A percentile compares a stretch with the other conserved stretches of the same genome.
phyloP scores from a whole-genome alignment of 2,329 filamentous ascomycete species.

The Aspergillus sp. region DNA sequence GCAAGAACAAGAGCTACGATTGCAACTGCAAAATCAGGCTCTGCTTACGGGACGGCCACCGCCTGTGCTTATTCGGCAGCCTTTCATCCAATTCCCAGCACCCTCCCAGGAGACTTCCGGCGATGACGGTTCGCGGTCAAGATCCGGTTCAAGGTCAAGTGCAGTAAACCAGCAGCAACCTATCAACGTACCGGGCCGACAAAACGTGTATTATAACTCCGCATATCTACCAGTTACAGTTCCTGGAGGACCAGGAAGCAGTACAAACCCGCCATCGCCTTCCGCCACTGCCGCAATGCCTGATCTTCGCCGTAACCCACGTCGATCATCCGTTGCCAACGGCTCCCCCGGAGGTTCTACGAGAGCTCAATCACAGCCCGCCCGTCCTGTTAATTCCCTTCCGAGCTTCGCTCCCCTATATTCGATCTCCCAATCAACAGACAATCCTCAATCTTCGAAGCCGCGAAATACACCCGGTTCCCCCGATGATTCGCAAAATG shows the following conservation, averaged over 20 bases:
- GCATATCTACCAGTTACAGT: conserved; percentile 39
- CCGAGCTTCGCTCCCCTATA: conserved; percentile 35
- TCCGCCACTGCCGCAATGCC: conserved; percentile 39
- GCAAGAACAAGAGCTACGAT: conserved; percentile 50
- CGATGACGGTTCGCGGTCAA: conserved; percentile 38
- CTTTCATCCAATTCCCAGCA: conserved; percentile 42
- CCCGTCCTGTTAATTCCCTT: conserved; percentile 42
- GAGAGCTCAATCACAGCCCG: conserved; percentile 52
- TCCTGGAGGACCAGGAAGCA: conserved; percentile 36
- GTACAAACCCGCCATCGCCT: conserved; percentile 49
- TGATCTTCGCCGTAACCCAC: conserved; percentile 45
- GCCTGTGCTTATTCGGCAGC: conserved; percentile 42
- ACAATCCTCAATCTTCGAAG: conserved; percentile 30
- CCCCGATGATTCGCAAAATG: conserved; percentile 32
- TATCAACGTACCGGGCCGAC: conserved; percentile 32
- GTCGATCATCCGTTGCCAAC: conserved; percentile 46
- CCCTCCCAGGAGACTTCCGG: conserved; percentile 34
- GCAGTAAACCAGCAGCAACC: conserved; percentile 39
- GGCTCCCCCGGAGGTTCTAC: conserved; percentile 43
- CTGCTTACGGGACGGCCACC: conserved; percentile 40
- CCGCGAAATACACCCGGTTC: conserved; percentile 34
- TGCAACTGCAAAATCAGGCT: conserved; percentile 48
- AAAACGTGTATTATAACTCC: conserved; percentile 35
- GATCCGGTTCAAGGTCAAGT: conserved; percentile 39
- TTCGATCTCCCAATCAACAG: conserved; percentile 29